Percentiles rank a stretch among this genome's conserved stretches.
phyloP scores from a whole-genome alignment of 176 grass and related monocot species.

The Phyllostachys edulis region DNA sequence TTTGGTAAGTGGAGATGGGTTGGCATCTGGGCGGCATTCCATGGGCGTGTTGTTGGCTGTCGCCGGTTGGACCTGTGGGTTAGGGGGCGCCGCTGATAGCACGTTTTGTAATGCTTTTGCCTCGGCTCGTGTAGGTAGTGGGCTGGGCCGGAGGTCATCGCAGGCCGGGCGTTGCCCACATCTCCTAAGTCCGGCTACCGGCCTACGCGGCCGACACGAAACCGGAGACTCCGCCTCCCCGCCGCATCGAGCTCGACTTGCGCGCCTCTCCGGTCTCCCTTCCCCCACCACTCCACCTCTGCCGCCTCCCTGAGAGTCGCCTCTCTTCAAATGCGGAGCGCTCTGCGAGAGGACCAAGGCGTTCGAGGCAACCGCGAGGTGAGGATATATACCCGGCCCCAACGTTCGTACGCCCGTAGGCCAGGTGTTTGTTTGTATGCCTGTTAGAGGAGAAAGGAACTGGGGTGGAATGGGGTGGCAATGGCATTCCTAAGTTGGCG shows the following conservation, averaged over 20 bases:
- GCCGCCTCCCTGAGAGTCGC: background rate
- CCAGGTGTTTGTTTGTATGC: slow-evolving; percentile 10
- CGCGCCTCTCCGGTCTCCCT: background rate
- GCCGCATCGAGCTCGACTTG: background rate
- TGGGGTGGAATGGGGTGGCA: background rate
- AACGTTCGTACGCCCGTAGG: background rate
- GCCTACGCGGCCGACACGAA: too few species aligned
- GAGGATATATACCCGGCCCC: background rate
- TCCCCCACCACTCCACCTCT: background rate
- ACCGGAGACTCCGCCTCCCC: background rate
- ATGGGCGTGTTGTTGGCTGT: too few species aligned
- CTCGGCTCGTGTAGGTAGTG: too few species aligned
- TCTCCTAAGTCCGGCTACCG: too few species aligned
- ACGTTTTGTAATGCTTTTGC: too few species aligned
- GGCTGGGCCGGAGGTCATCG: too few species aligned
- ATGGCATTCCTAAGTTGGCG: background rate
- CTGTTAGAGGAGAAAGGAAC: background rate
- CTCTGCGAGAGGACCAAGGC: background rate
- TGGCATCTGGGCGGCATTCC: too few species aligned
- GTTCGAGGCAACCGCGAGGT: slow-evolving; percentile 12
- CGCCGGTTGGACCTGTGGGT: too few species aligned
- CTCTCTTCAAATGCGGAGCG: background rate
- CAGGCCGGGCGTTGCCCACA: too few species aligned
- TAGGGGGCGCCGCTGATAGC: too few species aligned
- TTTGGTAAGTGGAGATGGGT: too few species aligned